Evolutionary conservation across 345 rosid genomes (phyloP).

Genomic region (Anacardium occidentale): DNA sequence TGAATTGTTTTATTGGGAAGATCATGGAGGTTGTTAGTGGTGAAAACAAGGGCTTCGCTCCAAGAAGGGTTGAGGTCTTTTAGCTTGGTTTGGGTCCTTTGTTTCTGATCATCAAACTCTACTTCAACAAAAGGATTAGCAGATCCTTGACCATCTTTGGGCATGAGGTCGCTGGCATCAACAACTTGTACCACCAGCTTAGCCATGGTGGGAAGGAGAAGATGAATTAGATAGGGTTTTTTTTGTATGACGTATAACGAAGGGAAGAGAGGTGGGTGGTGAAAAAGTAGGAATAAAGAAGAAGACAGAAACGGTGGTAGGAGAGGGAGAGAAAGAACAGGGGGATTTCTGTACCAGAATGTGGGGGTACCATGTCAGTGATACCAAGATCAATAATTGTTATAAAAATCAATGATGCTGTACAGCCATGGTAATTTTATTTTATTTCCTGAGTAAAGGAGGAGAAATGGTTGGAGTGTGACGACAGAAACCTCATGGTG

Average conservation of each 20-base stretch:
- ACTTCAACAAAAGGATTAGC: conserved; percentile 75
- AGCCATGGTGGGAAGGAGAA: conserved; percentile 39
- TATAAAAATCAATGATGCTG: neutral
- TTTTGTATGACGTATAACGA: neutral
- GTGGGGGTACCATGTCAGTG: too few relatives aligned
- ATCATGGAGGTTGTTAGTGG: conserved; percentile 37
- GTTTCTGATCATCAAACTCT: conserved; percentile 52
- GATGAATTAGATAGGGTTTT: neutral
- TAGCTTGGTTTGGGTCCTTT: conserved; percentile 58
- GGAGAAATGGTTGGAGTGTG: conserved; percentile 27
- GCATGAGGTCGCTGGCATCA: conserved; percentile 76
- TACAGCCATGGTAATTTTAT: too few relatives aligned
- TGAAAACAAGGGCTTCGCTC: conserved; percentile 68
- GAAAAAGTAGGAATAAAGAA: conserved; percentile 27
- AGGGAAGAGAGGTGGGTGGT: conserved; percentile 15
- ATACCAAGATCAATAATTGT: too few relatives aligned
- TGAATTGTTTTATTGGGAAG: conserved; percentile 48
- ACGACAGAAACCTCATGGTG: conserved; percentile 34
- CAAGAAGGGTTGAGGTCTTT: conserved; percentile 75
- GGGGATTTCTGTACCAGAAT: too few relatives aligned
- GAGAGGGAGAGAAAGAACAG: neutral
- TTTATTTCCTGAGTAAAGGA: conserved; percentile 12
- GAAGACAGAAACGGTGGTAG: conserved; percentile 23
- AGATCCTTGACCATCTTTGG: conserved; percentile 82
- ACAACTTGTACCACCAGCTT: conserved; percentile 70